Conservation (phyloP, 495 filamentous ascomycete species). For the Xylaria acuta region DNA sequence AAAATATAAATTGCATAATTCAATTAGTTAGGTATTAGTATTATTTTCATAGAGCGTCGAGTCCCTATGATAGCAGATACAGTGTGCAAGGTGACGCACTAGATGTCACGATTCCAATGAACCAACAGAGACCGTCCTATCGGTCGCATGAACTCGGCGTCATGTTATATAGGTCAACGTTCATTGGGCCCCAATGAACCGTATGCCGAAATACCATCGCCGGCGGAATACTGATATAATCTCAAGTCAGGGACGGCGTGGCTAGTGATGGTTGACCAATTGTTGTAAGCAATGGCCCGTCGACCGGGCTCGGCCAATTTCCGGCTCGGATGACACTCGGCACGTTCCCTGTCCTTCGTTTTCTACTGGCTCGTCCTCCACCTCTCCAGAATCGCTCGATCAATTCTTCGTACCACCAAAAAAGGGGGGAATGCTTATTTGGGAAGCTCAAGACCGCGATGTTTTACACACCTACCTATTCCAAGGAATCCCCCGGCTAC, state of each 20-base stretch:
- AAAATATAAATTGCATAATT: neutral
- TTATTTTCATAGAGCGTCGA: neutral
- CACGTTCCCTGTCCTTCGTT: slow-evolving; percentile 13
- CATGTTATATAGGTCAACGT: neutral
- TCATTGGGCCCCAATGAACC: neutral
- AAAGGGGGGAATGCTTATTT: slow-evolving; percentile 12
- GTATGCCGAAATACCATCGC: neutral
- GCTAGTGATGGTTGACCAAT: neutral
- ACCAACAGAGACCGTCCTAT: neutral
- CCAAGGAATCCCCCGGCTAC: neutral
- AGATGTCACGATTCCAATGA: neutral
- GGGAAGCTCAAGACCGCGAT: slow-evolving; percentile 11
- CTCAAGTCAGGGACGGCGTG: neutral
- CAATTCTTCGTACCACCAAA: slow-evolving; percentile 5
- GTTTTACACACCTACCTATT: slow-evolving; percentile 15
- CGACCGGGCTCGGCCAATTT: neutral
- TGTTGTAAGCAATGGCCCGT: neutral
- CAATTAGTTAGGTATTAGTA: neutral
- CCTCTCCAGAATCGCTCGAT: neutral
- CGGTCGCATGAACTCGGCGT: neutral
- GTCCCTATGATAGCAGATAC: neutral
- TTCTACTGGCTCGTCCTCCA: slow-evolving; percentile 16
- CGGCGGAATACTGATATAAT: neutral
- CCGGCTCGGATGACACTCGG: neutral
- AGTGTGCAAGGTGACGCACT: neutral